Percentiles rank a stretch among this genome's conserved stretches.
phyloP scores from a whole-genome alignment of 257 asterid genomes.

The Solanum habrochaites region DNA sequence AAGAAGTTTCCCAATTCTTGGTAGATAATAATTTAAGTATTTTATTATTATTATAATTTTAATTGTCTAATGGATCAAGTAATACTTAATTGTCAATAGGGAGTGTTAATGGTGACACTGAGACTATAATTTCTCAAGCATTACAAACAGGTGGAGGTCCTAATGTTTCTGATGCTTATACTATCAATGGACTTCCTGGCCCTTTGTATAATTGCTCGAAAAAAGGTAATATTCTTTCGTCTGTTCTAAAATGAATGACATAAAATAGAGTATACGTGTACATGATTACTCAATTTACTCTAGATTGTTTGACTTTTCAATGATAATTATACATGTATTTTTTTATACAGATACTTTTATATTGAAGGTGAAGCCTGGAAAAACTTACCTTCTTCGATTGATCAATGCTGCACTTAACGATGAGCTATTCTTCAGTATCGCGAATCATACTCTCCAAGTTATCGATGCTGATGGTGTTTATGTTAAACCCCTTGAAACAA shows the following conservation, averaged over 20 bases:
- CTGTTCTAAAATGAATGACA: background rate
- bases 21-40: background rate
- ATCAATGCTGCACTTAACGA: constrained; percentile 62
- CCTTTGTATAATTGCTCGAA: constrained; percentile 32
- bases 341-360: constrained; percentile 35
- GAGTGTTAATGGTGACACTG: constrained; percentile 46
- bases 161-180: constrained; percentile 41
- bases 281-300: too few species aligned
- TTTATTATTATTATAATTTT: background rate
- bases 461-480: constrained; percentile 46
- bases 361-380: constrained; percentile 24
- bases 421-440: constrained; percentile 43
- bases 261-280: background rate
- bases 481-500: background rate
- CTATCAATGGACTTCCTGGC: background rate
- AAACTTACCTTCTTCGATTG: constrained; percentile 51
- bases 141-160: constrained; percentile 50
- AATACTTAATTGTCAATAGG: constrained; percentile 7
- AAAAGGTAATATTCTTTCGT: constrained; percentile 17
- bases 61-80: background rate
- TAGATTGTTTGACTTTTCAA: background rate
- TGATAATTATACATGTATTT: background rate
- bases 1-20: background rate
- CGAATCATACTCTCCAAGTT: constrained; percentile 34
- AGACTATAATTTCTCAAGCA: constrained; percentile 49